Evolutionary conservation across 495 filamentous ascomycete species (phyloP), one percentile per base, ranked within the genome.

Genomic region (Penicillium silybi): DNA sequence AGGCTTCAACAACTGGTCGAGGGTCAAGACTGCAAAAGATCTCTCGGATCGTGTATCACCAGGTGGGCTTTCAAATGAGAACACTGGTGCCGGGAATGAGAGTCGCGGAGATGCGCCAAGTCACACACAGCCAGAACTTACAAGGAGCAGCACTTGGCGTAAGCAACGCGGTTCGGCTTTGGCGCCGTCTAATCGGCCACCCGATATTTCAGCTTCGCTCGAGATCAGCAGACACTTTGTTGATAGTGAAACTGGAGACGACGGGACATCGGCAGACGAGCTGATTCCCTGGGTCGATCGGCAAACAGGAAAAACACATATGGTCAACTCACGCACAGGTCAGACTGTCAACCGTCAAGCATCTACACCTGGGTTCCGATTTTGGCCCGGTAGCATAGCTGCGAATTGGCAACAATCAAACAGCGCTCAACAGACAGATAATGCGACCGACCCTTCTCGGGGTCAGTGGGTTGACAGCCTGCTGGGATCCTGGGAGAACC

Each of bases 251-350:
- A 32, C 10, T 16, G 17, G 26, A 19, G 9, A 9, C 17, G n/a
- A 17, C 17, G 41, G 9, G 4, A n/a, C 44, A 2, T 16, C 50
- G 1, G 17, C 46, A 13, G 74, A 77, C 38, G 66, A 70, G 2
- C 62, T 71, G 0, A 69, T 88, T 11, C 53, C 71, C 19, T 95
- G 88, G 90, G 71, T 69, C n/a, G 81, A 93, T 56, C 88, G 86
- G 2, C 52, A 64, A 8, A 88, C 85, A 4, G 85, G 82, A 49
- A 70, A 75, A 51, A 74, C 58, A 5, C 76, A 83, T 44, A 59
- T 78, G 16, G 68, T 90, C 17, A 83, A 88, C 57, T 62, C 73
- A 11, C 73, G 80, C 34, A 90, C 85, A 27, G 87, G 87, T 6
- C 78, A 82, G 41, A 77, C 80, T 11, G 54, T 63, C 38, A 29